phyloP scores from a whole-genome alignment of 2,329 filamentous ascomycete species.

The Elsinoe arachidis region DNA sequence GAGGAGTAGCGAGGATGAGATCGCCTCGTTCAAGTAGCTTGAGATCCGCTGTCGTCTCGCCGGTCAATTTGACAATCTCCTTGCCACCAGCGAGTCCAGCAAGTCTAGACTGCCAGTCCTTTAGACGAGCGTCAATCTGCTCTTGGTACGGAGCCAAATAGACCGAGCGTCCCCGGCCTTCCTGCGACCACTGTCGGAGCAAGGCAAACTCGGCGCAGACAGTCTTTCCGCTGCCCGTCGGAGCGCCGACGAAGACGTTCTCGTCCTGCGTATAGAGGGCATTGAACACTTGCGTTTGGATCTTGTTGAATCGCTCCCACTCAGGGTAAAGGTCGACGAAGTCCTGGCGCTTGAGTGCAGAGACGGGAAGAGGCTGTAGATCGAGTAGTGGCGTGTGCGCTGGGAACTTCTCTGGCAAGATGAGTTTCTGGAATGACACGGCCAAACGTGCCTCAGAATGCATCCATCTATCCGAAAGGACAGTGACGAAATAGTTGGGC shows the following conservation, averaged over 20 bases:
- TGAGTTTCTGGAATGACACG: conserved; percentile 89
- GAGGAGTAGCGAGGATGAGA: conserved; percentile 81
- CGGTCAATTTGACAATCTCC: conserved; percentile 83
- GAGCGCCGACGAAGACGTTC: conserved; percentile 87
- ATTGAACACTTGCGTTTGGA: conserved; percentile 96
- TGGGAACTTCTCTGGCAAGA: conserved; percentile 90
- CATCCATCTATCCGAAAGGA: conserved; percentile 97
- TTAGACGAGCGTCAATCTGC: conserved; percentile 69
- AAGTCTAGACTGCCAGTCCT: conserved; percentile 79
- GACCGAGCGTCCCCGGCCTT: conserved; percentile 67
- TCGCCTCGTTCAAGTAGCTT: conserved; percentile 82
- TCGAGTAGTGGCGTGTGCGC: conserved; percentile 88
- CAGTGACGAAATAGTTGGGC: conserved; percentile 94
- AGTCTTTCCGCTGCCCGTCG: conserved; percentile 92
- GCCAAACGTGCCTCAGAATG: conserved; percentile 89
- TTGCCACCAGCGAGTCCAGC: conserved; percentile 69
- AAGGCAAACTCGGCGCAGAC: conserved; percentile 93
- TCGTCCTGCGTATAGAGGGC: conserved; percentile 84
- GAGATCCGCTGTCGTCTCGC: conserved; percentile 83
- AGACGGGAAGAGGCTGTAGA: conserved; percentile 80
- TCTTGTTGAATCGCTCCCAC: conserved; percentile 88
- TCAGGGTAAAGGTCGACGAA: conserved; percentile 73
- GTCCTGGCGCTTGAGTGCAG: conserved; percentile 78
- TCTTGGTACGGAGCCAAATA: conserved; percentile 95
- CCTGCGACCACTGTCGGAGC: conserved; percentile 73